Evolutionary conservation across 371 early-diverging fungal species (phyloP).

Genomic region (Mucor sp.): DNA sequence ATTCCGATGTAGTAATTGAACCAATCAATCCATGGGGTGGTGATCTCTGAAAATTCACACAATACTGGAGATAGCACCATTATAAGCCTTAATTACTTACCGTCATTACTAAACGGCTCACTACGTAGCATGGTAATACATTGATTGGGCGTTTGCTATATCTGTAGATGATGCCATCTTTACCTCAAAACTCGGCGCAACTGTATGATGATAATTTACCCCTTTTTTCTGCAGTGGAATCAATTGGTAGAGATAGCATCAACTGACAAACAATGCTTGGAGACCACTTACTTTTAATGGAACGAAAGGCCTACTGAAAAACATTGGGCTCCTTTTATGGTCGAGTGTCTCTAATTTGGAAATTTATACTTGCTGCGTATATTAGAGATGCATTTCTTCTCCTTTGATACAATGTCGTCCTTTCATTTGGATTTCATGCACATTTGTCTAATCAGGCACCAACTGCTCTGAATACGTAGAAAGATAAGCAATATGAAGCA

Average conservation of each 20-base stretch:
- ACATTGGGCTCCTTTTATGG: too few species aligned
- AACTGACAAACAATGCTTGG: not conserved
- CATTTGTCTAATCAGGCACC: too few species aligned
- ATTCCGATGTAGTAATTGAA: not conserved
- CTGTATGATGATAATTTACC: not conserved
- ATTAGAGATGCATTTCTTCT: too few species aligned
- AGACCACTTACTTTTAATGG: too few species aligned
- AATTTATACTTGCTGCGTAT: too few species aligned
- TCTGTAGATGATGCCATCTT: not conserved
- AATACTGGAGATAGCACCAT: not conserved
- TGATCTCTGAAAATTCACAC: not conserved
- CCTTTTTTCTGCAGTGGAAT: not conserved
- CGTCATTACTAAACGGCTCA: too few species aligned
- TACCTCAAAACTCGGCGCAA: not conserved
- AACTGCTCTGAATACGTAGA: too few species aligned
- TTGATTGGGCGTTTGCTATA: not conserved
- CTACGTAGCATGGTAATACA: not conserved
- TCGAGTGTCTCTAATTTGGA: too few species aligned
- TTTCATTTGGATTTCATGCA: too few species aligned
- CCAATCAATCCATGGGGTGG: slow-evolving; percentile 4
- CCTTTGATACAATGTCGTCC: too few species aligned
- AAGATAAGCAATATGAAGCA: too few species aligned
- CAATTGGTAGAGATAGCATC: not conserved
- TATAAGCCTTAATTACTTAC: not conserved
- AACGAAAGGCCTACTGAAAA: too few species aligned